These are phyloP conservation scores for Backusella liffmaniae DNA, from an alignment of 192 early-diverging fungal species.

Conservation along the genomic window DNA sequence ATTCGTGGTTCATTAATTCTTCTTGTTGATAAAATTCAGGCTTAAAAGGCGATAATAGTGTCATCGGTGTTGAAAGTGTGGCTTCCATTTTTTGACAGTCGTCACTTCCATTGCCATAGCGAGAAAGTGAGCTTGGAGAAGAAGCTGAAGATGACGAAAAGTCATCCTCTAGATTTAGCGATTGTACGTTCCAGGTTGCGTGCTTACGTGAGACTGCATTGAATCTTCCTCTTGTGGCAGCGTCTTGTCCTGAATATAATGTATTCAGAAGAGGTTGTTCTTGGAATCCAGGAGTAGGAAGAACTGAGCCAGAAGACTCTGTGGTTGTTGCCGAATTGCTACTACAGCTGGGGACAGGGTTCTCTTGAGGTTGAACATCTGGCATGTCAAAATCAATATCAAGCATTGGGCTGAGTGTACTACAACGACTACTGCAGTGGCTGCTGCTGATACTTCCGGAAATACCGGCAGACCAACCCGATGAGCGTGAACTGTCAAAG, in stretches of 20 bases:
- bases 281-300: neutral
- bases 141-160: constrained; percentile 1
- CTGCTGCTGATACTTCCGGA: constrained; percentile 15
- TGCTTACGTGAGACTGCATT: neutral
- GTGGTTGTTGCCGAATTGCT: neutral
- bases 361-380: neutral
- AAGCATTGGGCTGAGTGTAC: constrained; percentile 19
- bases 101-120: neutral
- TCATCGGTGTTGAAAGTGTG: constrained; percentile 8
- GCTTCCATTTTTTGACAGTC: neutral
- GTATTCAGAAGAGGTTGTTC: neutral
- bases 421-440: constrained; percentile 12
- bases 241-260: neutral
- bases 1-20: neutral
- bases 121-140: constrained; percentile 7
- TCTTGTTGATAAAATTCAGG: constrained; percentile 6
- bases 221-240: neutral
- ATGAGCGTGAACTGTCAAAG: constrained; percentile 10
- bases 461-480: constrained; percentile 1
- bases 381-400: constrained; percentile 19
- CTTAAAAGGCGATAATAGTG: constrained; percentile 9
- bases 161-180: neutral
- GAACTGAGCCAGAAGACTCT: neutral
- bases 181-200: neutral
- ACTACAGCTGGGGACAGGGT: neutral